These are phyloP conservation scores for Eucalyptus sp. DNA, from an alignment of 345 rosid genomes.

Conservation along the genomic window DNA sequence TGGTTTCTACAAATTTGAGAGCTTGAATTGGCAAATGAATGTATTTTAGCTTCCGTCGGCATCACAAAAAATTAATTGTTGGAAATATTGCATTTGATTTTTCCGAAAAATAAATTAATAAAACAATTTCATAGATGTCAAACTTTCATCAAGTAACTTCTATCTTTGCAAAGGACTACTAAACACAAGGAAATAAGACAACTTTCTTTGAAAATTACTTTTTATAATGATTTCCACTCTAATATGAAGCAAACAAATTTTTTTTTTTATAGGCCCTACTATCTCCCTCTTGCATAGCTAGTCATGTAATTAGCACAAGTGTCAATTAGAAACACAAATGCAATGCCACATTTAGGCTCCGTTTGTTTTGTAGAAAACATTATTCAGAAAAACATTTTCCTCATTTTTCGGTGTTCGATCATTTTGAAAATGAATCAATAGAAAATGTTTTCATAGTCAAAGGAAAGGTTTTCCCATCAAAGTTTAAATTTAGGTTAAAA, in stretches of 20 bases:
- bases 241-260: not conserved
- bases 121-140: not conserved
- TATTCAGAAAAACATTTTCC: not conserved
- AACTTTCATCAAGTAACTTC: not conserved
- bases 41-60: not conserved
- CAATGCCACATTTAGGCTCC: not conserved
- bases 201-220: not conserved
- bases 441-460: no score
- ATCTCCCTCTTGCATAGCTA: not conserved
- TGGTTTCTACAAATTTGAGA: not conserved
- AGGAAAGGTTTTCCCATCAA: not conserved
- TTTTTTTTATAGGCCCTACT: not conserved
- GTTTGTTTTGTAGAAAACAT: not conserved
- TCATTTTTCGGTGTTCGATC: not conserved
- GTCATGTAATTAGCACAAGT: not conserved
- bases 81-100: not conserved
- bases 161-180: not conserved
- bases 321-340: not conserved
- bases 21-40: not conserved
- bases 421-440: fast-evolving
- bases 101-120: not conserved
- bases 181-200: not conserved
- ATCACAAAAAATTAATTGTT: not conserved
- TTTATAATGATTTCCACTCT: not conserved
- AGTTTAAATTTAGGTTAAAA: not conserved